Evolutionary conservation across 2,329 filamentous ascomycete species (phyloP), one percentile per base, ranked within the genome.

Genomic region (Chaetothyriales sp.): DNA sequence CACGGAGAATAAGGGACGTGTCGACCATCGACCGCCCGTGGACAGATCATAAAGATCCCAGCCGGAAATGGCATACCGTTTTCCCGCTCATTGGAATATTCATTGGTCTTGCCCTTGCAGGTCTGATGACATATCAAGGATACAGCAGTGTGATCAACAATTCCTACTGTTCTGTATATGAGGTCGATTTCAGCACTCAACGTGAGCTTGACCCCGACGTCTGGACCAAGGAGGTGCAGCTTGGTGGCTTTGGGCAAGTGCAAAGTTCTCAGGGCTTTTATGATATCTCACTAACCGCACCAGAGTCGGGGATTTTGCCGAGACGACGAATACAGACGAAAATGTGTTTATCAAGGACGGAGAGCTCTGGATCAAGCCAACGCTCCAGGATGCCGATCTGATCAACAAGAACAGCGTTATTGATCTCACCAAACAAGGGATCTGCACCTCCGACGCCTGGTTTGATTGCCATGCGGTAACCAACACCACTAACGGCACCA

Each of bases 51-150:
- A 79, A 73, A 51, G 82, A 89, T 57, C 81, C 83, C 10, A 83
- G 80, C 64, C 84, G 90, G 73, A 92, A 87, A 70, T 92, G 86
- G 86, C 80, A 86, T 6, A 88, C 81, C 2, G 86, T 90, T 55
- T 75, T 92, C 52, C 86, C 86, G 1, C 62, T 88, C 43, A 63
- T 86, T 18, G 86, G 85, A 44, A 77, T 92, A 47, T 46, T 81
- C 2, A 53, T 88, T 12, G 86, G 86, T 15, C 63, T 90, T 32
- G 76, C 65, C 2, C 68, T 89, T 42, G 78, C 81, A 1, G 85
- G 74, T 1, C 78, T 89, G 61, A 68, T 92, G 44, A 72, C 92
- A 42, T 92, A 81, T 73, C 82, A 89, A 55, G 86, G 86, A 2
- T 63, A 88, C 39, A 69, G 70, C 47, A 81, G 78, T 51, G 84